A percentile compares a stretch with the other conserved stretches of the same genome.
Evolutionary conservation across 176 grass and related monocot species (phyloP).

Genomic region (Bolboschoenus planiculmis): DNA sequence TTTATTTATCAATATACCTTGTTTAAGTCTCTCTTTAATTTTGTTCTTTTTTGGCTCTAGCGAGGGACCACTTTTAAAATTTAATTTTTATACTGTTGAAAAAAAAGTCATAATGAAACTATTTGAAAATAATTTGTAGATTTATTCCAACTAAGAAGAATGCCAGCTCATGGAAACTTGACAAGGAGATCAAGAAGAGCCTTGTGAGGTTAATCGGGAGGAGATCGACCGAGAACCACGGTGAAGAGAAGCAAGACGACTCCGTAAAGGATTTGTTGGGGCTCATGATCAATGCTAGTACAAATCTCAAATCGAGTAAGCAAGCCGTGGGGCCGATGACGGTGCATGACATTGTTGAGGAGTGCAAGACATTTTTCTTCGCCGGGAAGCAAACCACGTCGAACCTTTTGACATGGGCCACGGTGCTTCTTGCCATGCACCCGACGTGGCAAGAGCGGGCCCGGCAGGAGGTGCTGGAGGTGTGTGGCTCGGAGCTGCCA

Average conservation of each 20-base stretch:
- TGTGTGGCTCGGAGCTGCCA: conserved; percentile 62
- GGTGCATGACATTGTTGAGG: conserved; percentile 88
- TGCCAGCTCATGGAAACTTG: conserved; percentile 85
- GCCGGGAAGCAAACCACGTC: conserved; percentile 95
- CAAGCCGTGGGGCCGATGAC: conserved; percentile 48
- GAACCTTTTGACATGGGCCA: conserved; percentile 91
- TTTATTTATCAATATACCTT: not conserved
- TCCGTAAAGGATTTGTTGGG: conserved; percentile 66
- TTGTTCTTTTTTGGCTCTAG: not conserved
- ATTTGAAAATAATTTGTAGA: conserved; percentile 16
- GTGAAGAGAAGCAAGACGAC: conserved; percentile 34
- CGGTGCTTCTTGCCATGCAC: conserved; percentile 88
- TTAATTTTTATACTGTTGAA: not conserved
- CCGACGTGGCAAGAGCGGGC: conserved; percentile 92
- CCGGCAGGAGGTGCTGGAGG: conserved; percentile 71
- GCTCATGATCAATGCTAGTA: conserved; percentile 66
- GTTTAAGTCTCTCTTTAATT: not conserved
- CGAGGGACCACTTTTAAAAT: not conserved
- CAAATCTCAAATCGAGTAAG: not conserved
- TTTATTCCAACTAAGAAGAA: conserved; percentile 99
- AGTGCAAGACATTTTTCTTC: conserved; percentile 98
- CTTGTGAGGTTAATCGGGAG: conserved; percentile 58
- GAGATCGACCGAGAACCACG: conserved; percentile 34
- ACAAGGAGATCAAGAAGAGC: conserved; percentile 89
- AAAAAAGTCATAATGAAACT: not conserved